Percentiles rank a stretch among this genome's conserved stretches.
Conservation (phyloP, 495 filamentous ascomycete species). For the Talaromyces adpressus region DNA sequence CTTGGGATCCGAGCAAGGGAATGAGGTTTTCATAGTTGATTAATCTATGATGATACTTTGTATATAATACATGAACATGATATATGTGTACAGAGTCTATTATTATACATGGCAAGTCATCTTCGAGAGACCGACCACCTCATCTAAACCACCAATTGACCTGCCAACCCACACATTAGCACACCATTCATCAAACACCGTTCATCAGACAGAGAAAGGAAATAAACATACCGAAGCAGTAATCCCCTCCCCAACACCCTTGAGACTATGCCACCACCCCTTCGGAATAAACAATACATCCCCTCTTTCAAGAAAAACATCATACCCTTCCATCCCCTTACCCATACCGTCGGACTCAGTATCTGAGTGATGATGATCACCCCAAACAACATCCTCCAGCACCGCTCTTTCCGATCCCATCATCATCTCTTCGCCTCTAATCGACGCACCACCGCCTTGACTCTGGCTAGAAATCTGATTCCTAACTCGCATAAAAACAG, state of each 20-base stretch:
- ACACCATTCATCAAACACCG: slow-evolving; percentile 3
- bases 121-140: slow-evolving; percentile 1
- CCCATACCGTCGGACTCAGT: slow-evolving; percentile 15
- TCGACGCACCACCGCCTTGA: slow-evolving; percentile 36
- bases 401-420: slow-evolving; percentile 57
- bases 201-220: not conserved
- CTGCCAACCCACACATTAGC: slow-evolving; percentile 24
- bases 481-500: slow-evolving; percentile 53
- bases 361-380: slow-evolving; percentile 12
- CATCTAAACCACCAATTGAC: slow-evolving; percentile 94
- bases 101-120: not conserved
- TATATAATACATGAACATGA: slow-evolving; percentile 1
- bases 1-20: slow-evolving; percentile 58
- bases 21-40: slow-evolving; percentile 50
- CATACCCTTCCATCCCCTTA: slow-evolving; percentile 32
- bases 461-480: slow-evolving; percentile 19
- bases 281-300: slow-evolving; percentile 84
- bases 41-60: slow-evolving; percentile 12
- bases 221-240: slow-evolving; percentile 54
- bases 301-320: slow-evolving; percentile 53
- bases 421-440: slow-evolving; percentile 94
- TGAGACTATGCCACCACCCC: slow-evolving; percentile 96
- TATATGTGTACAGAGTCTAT: not conserved
- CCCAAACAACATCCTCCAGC: slow-evolving; percentile 69
- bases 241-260: slow-evolving; percentile 57